These are phyloP conservation scores for Blastocystis sp. DNA, from an alignment of 352 stramenopile species.

Conservation along the genomic window DNA sequence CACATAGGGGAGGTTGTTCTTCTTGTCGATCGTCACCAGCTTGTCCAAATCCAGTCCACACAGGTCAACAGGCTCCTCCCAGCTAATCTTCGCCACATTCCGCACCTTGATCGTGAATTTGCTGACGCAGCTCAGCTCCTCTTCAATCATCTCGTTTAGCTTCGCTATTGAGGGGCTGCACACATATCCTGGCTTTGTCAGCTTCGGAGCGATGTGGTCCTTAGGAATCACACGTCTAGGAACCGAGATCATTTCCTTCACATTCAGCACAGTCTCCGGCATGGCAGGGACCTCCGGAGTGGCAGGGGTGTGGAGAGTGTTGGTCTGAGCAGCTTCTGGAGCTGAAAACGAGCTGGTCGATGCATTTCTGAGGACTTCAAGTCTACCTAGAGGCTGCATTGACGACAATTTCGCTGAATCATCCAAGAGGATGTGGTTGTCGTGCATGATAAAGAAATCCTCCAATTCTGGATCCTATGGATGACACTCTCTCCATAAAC, in stretches of 20 bases:
- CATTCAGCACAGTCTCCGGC: not conserved
- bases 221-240: not conserved
- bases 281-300: not conserved
- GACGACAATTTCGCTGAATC: not conserved
- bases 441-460: not conserved
- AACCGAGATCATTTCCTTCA: not conserved
- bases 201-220: not conserved
- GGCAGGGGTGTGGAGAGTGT: not conserved
- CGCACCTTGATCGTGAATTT: slow-evolving; percentile 68
- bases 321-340: not conserved
- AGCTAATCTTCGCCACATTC: slow-evolving; percentile 69
- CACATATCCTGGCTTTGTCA: slow-evolving; percentile 7
- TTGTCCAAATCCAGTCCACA: slow-evolving; percentile 69
- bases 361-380: not conserved
- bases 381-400: not conserved
- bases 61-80: slow-evolving; percentile 72
- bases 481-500: not conserved
- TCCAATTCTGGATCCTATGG: not conserved
- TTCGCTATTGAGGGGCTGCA: not conserved
- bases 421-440: not conserved
- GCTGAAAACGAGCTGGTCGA: not conserved
- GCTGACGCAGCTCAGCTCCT: slow-evolving; percentile 69
- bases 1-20: slow-evolving; percentile 65
- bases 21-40: slow-evolving; percentile 67
- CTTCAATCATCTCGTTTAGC: slow-evolving; percentile 65